Evolutionary conservation across 2,329 filamentous ascomycete genomes (phyloP).

Genomic region (Fusarium sarcochroum): DNA sequence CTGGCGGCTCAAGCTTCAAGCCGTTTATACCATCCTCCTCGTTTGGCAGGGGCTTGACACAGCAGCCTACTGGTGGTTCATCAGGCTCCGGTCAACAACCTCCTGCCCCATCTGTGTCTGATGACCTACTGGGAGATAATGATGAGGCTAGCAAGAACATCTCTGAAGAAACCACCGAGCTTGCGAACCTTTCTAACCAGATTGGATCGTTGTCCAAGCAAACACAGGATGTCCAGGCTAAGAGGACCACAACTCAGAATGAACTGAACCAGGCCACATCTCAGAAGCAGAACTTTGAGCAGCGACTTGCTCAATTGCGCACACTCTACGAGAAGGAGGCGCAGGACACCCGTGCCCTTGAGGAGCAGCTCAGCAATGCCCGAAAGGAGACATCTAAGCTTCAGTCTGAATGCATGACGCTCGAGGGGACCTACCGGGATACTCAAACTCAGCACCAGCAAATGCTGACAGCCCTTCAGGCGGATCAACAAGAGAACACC

Average conservation of each 20-base stretch:
- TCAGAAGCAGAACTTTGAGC: conserved; percentile 95
- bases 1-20: conserved; percentile 75
- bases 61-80: conserved; percentile 80
- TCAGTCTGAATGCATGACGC: conserved; percentile 83
- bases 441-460: conserved; percentile 86
- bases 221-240: conserved; percentile 92
- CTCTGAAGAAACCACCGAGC: conserved; percentile 88
- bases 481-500: conserved; percentile 90
- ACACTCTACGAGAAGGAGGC: conserved; percentile 94
- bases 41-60: conserved; percentile 86
- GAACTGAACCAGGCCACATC: conserved; percentile 84
- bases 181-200: conserved; percentile 96
- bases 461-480: conserved; percentile 79
- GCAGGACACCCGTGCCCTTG: conserved; percentile 84
- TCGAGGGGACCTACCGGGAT: conserved; percentile 86
- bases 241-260: conserved; percentile 83
- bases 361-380: conserved; percentile 83
- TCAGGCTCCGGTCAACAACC: conserved; percentile 48
- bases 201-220: conserved; percentile 91
- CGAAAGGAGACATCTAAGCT: conserved; percentile 87
- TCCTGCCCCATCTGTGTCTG: conserved; percentile 67
- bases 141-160: conserved; percentile 92
- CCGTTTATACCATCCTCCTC: conserved; percentile 93
- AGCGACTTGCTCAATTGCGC: conserved; percentile 87
- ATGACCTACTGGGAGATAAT: conserved; percentile 91